Conservation (phyloP, 2,329 filamentous ascomycete species). For the Arachnomyces sp. region DNA sequence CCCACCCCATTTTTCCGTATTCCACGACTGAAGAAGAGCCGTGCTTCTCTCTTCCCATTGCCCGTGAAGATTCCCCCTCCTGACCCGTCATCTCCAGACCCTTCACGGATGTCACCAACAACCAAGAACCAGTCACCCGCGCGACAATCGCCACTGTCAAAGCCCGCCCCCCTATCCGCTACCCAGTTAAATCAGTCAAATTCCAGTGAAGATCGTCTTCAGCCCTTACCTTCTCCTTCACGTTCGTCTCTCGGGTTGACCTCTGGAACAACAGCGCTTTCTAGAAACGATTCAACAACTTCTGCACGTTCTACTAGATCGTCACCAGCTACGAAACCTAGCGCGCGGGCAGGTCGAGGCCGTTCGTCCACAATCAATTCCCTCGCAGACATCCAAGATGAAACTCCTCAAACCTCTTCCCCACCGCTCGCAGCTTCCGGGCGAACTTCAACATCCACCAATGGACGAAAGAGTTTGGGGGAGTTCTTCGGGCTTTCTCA, state of each 20-base stretch:
- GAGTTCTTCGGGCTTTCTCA: conserved; percentile 70
- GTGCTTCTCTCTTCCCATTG: conserved; percentile 76
- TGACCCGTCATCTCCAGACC: conserved; percentile 21
- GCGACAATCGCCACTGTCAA: conserved; percentile 24
- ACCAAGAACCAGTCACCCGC: conserved; percentile 28
- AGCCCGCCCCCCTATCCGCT: conserved; percentile 14
- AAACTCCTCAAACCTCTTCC: conserved; percentile 55
- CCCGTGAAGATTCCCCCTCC: conserved; percentile 59
- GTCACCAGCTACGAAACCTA: conserved; percentile 48
- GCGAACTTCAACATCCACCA: conserved; percentile 72
- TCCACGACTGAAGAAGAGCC: conserved; percentile 65
- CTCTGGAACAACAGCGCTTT: conserved; percentile 37
- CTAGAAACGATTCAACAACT: conserved; percentile 53
- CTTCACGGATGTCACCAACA: not conserved
- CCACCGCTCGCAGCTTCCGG: conserved; percentile 40
- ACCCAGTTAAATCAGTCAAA: conserved; percentile 15
- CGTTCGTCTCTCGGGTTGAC: conserved; percentile 45
- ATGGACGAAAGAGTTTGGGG: conserved; percentile 84
- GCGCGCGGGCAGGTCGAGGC: conserved; percentile 55
- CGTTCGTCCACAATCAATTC: conserved; percentile 89
- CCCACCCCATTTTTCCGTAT: conserved; percentile 71
- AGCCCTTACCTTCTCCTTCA: conserved; percentile 40
- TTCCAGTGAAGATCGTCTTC: conserved; percentile 27
- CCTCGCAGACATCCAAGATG: conserved; percentile 61
- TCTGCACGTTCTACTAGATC: conserved; percentile 59